These are phyloP conservation scores for Hericium erinaceus DNA, from an alignment of 768 basidiomycete species.

Conservation along the genomic window DNA sequence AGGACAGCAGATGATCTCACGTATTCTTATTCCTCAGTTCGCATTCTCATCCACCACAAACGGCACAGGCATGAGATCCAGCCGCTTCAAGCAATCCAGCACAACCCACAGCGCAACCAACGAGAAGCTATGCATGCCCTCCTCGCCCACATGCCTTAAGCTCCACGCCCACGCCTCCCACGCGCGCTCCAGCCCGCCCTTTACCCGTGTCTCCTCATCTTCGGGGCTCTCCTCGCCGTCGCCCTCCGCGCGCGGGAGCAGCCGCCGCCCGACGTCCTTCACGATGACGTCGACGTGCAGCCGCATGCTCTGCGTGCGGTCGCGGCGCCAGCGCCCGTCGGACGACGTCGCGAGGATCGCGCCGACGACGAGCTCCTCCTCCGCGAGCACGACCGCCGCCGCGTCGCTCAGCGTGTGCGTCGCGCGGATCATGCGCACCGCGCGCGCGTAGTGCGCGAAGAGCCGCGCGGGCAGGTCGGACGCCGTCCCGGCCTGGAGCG, in stretches of 20 bases:
- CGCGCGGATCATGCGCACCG: conserved; percentile 59
- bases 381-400: conserved; percentile 46
- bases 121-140: conserved; percentile 1
- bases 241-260: conserved; percentile 6
- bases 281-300: conserved; percentile 48
- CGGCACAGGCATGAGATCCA: background rate
- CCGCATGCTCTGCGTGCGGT: conserved; percentile 54
- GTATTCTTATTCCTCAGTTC: no score
- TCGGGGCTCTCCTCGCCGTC: background rate
- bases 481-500: background rate
- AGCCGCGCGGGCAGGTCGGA: conserved; percentile 13
- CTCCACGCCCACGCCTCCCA: conserved; percentile 64
- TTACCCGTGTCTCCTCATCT: background rate
- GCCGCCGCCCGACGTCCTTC: conserved; percentile 34
- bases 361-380: conserved; percentile 69
- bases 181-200: conserved; percentile 34
- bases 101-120: conserved; percentile 1
- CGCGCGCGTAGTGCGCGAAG: conserved; percentile 48
- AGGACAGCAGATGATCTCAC: no score
- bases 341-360: conserved; percentile 64
- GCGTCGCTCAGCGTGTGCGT: conserved; percentile 57
- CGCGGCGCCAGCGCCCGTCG: conserved; percentile 49
- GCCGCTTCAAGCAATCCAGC: background rate
- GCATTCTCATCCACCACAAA: background rate
- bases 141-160: conserved; percentile 23